Conservation (phyloP, 2,329 filamentous ascomycete genomes). For the Neonectria magnoliae region DNA sequence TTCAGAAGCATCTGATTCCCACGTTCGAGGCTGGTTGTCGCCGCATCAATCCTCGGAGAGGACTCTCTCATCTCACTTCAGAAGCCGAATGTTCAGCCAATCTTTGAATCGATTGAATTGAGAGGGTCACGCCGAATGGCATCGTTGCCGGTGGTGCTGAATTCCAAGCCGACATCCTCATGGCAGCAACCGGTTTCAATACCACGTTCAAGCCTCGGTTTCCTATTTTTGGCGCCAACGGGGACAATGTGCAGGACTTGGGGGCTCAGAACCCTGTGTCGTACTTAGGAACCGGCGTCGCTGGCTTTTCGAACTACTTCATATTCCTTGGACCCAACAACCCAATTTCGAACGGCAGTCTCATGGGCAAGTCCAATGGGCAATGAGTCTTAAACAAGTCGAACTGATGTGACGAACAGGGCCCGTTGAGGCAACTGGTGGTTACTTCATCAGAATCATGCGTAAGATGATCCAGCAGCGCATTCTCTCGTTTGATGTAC, state of each 20-base stretch:
- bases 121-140: constrained; percentile 42
- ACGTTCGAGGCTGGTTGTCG: constrained; percentile 38
- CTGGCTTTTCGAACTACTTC: constrained; percentile 43
- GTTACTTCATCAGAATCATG: constrained; percentile 42
- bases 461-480: constrained; percentile 35
- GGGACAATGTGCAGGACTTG: constrained; percentile 31
- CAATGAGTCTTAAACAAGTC: no score
- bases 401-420: constrained; percentile 13
- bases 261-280: constrained; percentile 38
- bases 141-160: constrained; percentile 35
- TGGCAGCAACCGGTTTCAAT: constrained; percentile 38
- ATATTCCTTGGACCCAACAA: constrained; percentile 46
- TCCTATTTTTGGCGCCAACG: constrained; percentile 33
- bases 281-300: constrained; percentile 46
- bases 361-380: constrained; percentile 30
- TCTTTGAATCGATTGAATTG: constrained; percentile 45
- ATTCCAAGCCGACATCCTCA: constrained; percentile 29
- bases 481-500: constrained; percentile 34
- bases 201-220: constrained; percentile 36
- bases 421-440: constrained; percentile 39
- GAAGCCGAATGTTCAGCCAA: constrained; percentile 52
- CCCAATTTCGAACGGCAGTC: constrained; percentile 40
- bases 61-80: constrained; percentile 53
- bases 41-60: constrained; percentile 49
- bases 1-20: constrained; percentile 34